Evolutionary conservation across 2,329 filamentous ascomycete species (phyloP).

Genomic region (Salinomyces thailandicus): DNA sequence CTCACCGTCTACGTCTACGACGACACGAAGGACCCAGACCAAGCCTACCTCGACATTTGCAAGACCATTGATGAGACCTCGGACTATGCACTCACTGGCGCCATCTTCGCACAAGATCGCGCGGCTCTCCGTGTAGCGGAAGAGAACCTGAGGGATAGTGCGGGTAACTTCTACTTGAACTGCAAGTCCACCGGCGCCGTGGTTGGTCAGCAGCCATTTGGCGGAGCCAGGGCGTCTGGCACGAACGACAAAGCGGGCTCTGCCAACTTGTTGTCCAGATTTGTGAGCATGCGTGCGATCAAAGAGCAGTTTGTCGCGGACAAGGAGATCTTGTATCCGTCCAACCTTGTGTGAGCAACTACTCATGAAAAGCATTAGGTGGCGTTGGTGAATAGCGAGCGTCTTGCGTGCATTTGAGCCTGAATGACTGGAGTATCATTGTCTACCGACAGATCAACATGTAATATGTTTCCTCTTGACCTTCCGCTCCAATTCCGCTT

Average conservation of each 20-base stretch:
- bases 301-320: conserved; percentile 46
- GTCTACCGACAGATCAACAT: too few species aligned
- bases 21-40: conserved; percentile 39
- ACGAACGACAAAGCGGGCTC: conserved; percentile 50
- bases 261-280: conserved; percentile 40
- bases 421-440: too few species aligned
- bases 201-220: conserved; percentile 33
- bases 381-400: too few species aligned
- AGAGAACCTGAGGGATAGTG: conserved; percentile 58
- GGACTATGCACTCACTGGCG: conserved; percentile 68
- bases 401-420: too few species aligned
- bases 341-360: conserved; percentile 29
- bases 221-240: conserved; percentile 45
- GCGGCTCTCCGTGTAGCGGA: conserved; percentile 57
- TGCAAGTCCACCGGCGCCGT: conserved; percentile 56
- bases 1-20: conserved; percentile 68
- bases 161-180: conserved; percentile 81
- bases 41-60: conserved; percentile 51
- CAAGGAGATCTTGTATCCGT: conserved; percentile 42
- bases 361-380: too few species aligned
- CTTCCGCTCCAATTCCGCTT: too few species aligned
- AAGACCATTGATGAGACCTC: conserved; percentile 58
- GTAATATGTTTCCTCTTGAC: too few species aligned
- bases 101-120: conserved; percentile 63
- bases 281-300: conserved; percentile 46